A percentile compares a stretch with the other conserved stretches of the same genome.
phyloP scores from a whole-genome alignment of 1,284 basidiomycete genomes.

The Lignosus rhinocerotis region DNA sequence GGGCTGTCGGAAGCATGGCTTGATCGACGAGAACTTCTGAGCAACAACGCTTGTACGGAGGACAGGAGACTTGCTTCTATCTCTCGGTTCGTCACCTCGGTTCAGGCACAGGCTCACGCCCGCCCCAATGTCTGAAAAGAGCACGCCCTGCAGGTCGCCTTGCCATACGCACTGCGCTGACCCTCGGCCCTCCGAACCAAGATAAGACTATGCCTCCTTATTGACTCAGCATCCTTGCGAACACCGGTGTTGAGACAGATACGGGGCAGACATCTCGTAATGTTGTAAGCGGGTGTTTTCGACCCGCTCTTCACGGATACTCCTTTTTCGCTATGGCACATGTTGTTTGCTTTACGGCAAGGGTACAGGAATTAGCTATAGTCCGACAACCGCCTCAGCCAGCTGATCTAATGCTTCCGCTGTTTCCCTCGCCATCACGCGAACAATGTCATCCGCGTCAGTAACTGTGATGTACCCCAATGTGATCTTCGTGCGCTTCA shows the following conservation, averaged over 20 bases:
- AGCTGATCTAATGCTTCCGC: slow-evolving; percentile 57
- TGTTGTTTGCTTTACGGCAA: not conserved
- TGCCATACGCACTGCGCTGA: slow-evolving; percentile 8
- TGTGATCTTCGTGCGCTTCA: slow-evolving; percentile 60
- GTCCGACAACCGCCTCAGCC: slow-evolving; percentile 46
- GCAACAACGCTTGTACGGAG: not conserved
- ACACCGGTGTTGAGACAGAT: slow-evolving; percentile 80
- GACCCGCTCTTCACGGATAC: not conserved
- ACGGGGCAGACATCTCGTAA: slow-evolving; percentile 70
- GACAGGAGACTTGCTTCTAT: not conserved
- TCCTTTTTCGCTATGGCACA: not conserved
- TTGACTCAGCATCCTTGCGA: slow-evolving; percentile 76
- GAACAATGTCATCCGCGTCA: slow-evolving; percentile 73
- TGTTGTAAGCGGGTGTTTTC: not conserved
- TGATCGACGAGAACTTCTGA: slow-evolving; percentile 10
- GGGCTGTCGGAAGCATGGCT: slow-evolving; percentile 32
- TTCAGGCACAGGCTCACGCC: slow-evolving; percentile 28
- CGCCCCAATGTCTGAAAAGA: slow-evolving; percentile 25
- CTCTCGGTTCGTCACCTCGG: slow-evolving; percentile 26
- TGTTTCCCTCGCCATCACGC: slow-evolving; percentile 80
- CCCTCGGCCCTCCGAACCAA: slow-evolving; percentile 48
- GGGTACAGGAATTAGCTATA: slow-evolving; percentile 29
- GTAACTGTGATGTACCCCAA: slow-evolving; percentile 71
- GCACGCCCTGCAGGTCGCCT: slow-evolving; percentile 13
- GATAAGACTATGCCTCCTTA: slow-evolving; percentile 56